These are phyloP conservation scores for Ajuga reptans DNA, from an alignment of 305 asterid species.

Conservation along the genomic window DNA sequence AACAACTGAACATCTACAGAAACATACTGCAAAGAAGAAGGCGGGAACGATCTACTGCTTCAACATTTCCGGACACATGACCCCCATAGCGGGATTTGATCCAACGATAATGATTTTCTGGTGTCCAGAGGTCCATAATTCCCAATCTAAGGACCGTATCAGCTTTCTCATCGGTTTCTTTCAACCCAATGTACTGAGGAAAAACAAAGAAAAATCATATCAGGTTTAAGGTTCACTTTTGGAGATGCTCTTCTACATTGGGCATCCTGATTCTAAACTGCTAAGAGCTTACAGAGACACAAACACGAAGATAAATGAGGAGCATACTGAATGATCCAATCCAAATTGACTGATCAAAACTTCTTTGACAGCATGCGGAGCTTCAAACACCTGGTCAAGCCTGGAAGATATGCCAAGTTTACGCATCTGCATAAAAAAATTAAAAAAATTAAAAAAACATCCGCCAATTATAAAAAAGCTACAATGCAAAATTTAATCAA, in stretches of 20 bases:
- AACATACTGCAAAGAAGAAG: slow-evolving; percentile 68
- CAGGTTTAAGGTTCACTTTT: slow-evolving; percentile 7
- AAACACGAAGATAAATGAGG: slow-evolving; percentile 22
- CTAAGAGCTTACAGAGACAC: slow-evolving; percentile 5
- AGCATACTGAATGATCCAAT: slow-evolving; percentile 60
- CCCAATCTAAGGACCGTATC: slow-evolving; percentile 55
- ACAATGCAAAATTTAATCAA: slow-evolving; percentile 21
- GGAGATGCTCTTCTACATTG: slow-evolving; percentile 10
- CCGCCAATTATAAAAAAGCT: slow-evolving; percentile 18
- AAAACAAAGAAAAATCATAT: background rate
- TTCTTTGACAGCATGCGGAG: slow-evolving; percentile 85
- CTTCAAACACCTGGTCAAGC: slow-evolving; percentile 90
- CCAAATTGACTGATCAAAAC: slow-evolving; percentile 65
- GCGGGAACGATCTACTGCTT: slow-evolving; percentile 52
- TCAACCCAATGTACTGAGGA: slow-evolving; percentile 75
- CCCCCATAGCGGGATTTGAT: slow-evolving; percentile 66
- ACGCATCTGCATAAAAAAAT: slow-evolving; percentile 50
- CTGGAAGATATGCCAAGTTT: slow-evolving; percentile 76
- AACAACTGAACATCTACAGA: slow-evolving; percentile 17
- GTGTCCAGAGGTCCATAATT: slow-evolving; percentile 84
- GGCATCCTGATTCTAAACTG: slow-evolving; percentile 17
- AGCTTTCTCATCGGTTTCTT: slow-evolving; percentile 74
- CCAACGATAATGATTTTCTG: slow-evolving; percentile 88
- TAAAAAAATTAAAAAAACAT: slow-evolving; percentile 21
- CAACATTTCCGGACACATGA: slow-evolving; percentile 75